Evolutionary conservation across 2,329 filamentous ascomycete genomes (phyloP).

Genomic region (Colletotrichum spaethianum): DNA sequence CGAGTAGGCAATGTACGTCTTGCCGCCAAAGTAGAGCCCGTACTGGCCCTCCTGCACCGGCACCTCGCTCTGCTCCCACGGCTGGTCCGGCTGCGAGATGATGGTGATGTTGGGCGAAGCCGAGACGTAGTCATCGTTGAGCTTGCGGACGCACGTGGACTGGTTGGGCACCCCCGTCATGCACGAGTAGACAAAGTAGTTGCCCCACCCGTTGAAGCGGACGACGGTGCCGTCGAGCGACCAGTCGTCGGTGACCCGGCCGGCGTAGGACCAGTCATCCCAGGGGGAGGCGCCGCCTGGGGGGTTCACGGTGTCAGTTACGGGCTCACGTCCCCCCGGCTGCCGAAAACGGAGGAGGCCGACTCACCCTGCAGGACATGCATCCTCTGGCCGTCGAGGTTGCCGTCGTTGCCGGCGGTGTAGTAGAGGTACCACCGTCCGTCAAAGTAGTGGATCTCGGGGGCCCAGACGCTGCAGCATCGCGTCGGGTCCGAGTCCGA

Average conservation of each 20-base stretch:
- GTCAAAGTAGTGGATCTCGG: constrained; percentile 67
- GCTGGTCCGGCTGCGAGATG: constrained; percentile 64
- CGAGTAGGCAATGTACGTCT: constrained; percentile 67
- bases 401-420: constrained; percentile 61
- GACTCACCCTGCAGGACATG: constrained; percentile 65
- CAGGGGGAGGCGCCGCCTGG: constrained; percentile 66
- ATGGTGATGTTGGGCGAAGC: constrained; percentile 61
- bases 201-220: constrained; percentile 59
- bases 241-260: constrained; percentile 63
- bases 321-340: background rate
- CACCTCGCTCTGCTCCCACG: constrained; percentile 64
- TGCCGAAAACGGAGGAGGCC: background rate
- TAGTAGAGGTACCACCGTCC: constrained; percentile 70
- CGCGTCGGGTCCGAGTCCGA: constrained; percentile 60
- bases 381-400: constrained; percentile 64
- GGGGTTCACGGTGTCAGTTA: background rate
- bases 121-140: constrained; percentile 56
- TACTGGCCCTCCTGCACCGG: constrained; percentile 70
- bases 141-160: constrained; percentile 56
- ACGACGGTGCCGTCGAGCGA: constrained; percentile 69
- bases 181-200: constrained; percentile 70
- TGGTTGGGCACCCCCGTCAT: constrained; percentile 58
- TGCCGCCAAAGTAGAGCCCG: constrained; percentile 66
- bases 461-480: constrained; percentile 72
- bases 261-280: constrained; percentile 65